Evolutionary conservation across 495 filamentous ascomycete species (phyloP), one percentile per base, ranked within the genome.

Genomic region (Xylaria grammica): DNA sequence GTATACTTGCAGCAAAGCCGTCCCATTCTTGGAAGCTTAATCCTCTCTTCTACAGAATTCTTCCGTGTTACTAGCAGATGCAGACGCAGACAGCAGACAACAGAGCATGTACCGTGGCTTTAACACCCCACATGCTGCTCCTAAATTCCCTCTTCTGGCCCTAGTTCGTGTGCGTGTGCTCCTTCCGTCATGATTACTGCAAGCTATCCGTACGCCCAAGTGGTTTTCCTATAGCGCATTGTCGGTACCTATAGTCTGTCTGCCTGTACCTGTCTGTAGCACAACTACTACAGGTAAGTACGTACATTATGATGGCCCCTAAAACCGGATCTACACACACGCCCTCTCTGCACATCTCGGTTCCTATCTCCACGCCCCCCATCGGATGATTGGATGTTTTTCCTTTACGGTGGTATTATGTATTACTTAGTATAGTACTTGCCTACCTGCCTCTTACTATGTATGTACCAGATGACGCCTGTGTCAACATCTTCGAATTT

Each of bases 311-410:
- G 8, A 2, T 51, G 7, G 19, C 50, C 15, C 11, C 26, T 32
- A 20, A 38, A 30, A 22, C 20, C 17, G 22, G 44, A 48, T 60
- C 7, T 20, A 20, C 19, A 60, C 38, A 60, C 44, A 6, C 57
- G 24, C 57, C 20, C 57, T 49, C 30, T 5, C 44, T 4, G 3
- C 6, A 3, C 17, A 15, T 11, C 17, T 42, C 5, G n/a, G n/a
- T 20, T 44, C 22, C 55, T 44, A 51, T 22, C 36, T 38, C 51
- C 61, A 57, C 48, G 38, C 52, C 52, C 62, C 53, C 60, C 24
- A 49, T 61, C 48, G 52, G 44, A 67, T 52, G 58, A 64, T 51
- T 67, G 26, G 48, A 45, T 34, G 34, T 54, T 61, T 10, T 55
- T 53, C 61, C 13, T 63, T n/a, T n/a, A n/a, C n/a, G n/a, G n/a